Base-by-base conservation (phyloP, 768 basidiomycete genomes). In the Rhodotorula sphaerocarpa region DNA sequence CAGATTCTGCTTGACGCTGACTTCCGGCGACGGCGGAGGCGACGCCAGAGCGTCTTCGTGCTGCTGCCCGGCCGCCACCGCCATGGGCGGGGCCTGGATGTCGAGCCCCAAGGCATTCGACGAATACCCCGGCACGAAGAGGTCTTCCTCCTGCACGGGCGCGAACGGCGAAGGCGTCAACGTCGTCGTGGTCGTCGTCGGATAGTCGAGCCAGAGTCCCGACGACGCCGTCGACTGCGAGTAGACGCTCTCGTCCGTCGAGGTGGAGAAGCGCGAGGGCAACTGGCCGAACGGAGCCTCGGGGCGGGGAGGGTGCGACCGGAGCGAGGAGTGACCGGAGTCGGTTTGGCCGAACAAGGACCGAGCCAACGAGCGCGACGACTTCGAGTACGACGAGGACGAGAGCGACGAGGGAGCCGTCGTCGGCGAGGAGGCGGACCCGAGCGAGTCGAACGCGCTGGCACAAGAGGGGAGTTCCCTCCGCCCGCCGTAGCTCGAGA, bases 11-110 rank as follows among this genome's bases (percentile, higher is more conserved):
- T n/a, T n/a, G n/a, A n/a, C n/a, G n/a, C n/a, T n/a, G 36, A 39
- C 36, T 16, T 16, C 10, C 36, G 36, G 16, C 9, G 36, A 39
- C 36, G 74, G 89, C 89, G 78, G 86, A 90, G 15, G 87, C 84
- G 43, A 73, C 73, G 61, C 70, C 70, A 41, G 51, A 33, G 23
- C 9, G 51, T n/a, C 18, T 44, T 39, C 36, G 36, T 39, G 9
- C 36, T n/a, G n/a, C n/a, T n/a, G n/a, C n/a, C n/a, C n/a, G n/a
- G n/a, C n/a, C n/a, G n/a, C n/a, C n/a, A n/a, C n/a, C n/a, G n/a
- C n/a, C n/a, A n/a, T n/a, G n/a, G n/a, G n/a, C n/a, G n/a, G n/a
- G n/a, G n/a, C n/a, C n/a, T n/a, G 9, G 36, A 39, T 39, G 36
- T 39, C 36, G 36, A 39, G 36, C 10, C 36, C 36, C 10, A 39